Percentiles rank a stretch among this genome's conserved stretches.
These are phyloP conservation scores for Hymenoscyphus fraxineus DNA, from an alignment of 2,329 filamentous ascomycete species.

Conservation along the genomic window DNA sequence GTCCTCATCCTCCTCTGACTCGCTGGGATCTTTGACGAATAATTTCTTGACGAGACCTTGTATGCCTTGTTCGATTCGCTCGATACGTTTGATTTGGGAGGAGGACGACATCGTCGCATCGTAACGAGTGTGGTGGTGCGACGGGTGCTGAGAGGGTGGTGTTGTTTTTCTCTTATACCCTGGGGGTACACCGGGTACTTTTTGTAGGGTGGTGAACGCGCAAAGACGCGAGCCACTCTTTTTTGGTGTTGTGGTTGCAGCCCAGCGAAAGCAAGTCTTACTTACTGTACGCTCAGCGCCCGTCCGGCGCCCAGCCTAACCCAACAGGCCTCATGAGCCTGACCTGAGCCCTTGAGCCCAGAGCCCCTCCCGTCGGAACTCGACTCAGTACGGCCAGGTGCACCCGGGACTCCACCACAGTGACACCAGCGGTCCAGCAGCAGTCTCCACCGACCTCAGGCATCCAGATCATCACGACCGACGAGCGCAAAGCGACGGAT, in stretches of 20 bases:
- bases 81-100: slow-evolving; percentile 37
- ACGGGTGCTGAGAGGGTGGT: background rate
- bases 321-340: too few species aligned
- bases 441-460: background rate
- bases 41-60: slow-evolving; percentile 74
- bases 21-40: slow-evolving; percentile 61
- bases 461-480: background rate
- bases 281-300: too few species aligned
- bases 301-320: too few species aligned
- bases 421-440: background rate
- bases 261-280: background rate
- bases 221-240: background rate
- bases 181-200: too few species aligned
- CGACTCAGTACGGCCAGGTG: too few species aligned
- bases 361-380: background rate
- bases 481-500: slow-evolving; percentile 11
- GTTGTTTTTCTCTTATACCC: background rate
- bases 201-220: background rate
- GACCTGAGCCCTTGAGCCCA: background rate
- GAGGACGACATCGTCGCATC: slow-evolving; percentile 35
- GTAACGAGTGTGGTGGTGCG: slow-evolving; percentile 14
- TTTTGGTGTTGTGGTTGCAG: background rate
- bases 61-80: slow-evolving; percentile 72
- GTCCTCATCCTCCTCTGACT: slow-evolving; percentile 65
- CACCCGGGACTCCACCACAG: too few species aligned